These are phyloP conservation scores for Garcia nutans DNA, from an alignment of 345 rosid species.

Conservation along the genomic window DNA sequence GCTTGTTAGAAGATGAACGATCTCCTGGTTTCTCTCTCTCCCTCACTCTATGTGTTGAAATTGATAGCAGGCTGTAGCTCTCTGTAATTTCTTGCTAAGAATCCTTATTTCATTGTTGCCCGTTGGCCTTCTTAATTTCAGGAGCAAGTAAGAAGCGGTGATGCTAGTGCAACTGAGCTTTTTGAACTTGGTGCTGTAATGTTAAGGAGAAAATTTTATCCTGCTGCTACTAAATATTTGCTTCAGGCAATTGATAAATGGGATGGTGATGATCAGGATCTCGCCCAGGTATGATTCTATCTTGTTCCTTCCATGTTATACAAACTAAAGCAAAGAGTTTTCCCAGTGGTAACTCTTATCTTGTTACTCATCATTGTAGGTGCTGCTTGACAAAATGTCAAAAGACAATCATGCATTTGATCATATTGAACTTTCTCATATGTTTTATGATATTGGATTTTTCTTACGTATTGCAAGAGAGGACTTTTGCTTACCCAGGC, in stretches of 20 bases:
- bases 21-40: background rate
- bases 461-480: too few species aligned
- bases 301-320: slow-evolving; percentile 8
- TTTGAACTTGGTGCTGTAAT: slow-evolving; percentile 97
- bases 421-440: too few species aligned
- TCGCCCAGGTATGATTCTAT: slow-evolving; percentile 70
- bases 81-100: slow-evolving; percentile 7
- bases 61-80: background rate
- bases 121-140: slow-evolving; percentile 29
- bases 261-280: slow-evolving; percentile 99
- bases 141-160: slow-evolving; percentile 99
- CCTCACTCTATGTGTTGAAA: background rate
- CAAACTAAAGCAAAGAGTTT: background rate
- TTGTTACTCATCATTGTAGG: background rate
- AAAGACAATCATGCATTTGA: background rate
- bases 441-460: background rate
- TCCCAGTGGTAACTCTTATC: background rate
- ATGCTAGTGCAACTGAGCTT: slow-evolving; percentile 87
- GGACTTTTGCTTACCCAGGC: background rate
- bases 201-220: slow-evolving; percentile 87
- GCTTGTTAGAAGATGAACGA: background rate
- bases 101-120: slow-evolving; percentile 6
- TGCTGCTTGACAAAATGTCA: background rate
- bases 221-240: slow-evolving; percentile 82
- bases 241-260: slow-evolving; percentile 88